Evolutionary conservation across 1,284 basidiomycete genomes (phyloP), one percentile per base, ranked within the genome.

Genomic region (Apiotrichum sp.): DNA sequence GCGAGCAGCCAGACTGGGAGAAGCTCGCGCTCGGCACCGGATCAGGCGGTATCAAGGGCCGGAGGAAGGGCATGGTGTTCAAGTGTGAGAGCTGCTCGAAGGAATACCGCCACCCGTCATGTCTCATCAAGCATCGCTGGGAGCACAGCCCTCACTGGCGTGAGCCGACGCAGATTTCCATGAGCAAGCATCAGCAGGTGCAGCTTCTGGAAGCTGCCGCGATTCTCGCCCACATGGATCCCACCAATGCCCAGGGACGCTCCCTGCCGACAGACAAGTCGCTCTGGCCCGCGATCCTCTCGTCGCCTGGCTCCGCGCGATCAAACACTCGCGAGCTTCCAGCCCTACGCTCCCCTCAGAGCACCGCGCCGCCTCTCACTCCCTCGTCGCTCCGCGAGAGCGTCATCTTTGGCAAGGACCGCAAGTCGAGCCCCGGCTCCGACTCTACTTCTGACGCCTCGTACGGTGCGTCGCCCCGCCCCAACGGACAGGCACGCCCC

Each of bases 81-180:
- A 87, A 86, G 66, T 97, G 93, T 76, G 93, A 96, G 78, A 89
- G 84, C 68, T 93, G 90, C 71, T 85, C 86, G 39, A 93, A 93
- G 86, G 87, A 93, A 53, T 96, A 96, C 75, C 86, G 91, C 48
- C 93, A 97, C 72, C 93, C 92, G 3, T 90, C 87, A 22, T 96
- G 93, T 75, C 80, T 97, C 50, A 89, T 93, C 78, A 97, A 97
- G 77, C 93, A 97, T 70, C 87, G 93, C 40, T 97, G 93, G 93
- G 93, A 98, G 73, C 93, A 98, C 70, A 91, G 88, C 33, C 89
- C 90, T 39, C 93, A 97, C 72, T 98, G 95, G 95, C 88, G 89
- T 50, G 91, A 93, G 76, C 90, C 92, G 0, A 91, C 88, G 65
- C 93, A 95, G 76, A 87, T 95, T 68, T 84, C 93, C 55, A 81